Base-by-base conservation (phyloP, 1,284 basidiomycete species). In the Ceratobasidium sp. region DNA sequence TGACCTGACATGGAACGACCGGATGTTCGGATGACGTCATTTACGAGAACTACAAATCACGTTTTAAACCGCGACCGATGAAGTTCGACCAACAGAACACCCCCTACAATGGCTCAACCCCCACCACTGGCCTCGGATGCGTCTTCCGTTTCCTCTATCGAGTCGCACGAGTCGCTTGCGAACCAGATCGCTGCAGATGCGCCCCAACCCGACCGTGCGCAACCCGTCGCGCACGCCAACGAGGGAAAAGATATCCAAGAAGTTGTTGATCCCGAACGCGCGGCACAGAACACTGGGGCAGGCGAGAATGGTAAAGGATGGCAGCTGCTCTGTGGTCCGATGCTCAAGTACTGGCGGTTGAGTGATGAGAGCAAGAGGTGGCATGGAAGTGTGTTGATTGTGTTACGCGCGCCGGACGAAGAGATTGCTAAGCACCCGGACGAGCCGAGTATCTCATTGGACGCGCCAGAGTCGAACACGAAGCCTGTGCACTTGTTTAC, bases 291-390 rank as follows among this genome's bases (percentile, higher is more conserved):
- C 33, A 75, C 71, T 15, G 61, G 71, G 7, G 28, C 28, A 7
- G 61, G 71, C 12, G 10, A 62, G 46, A n/a, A 48, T 17, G 62
- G 62, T n/a, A 23, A 52, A 10, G 71, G 48, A 38, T 75, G 71
- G 71, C 71, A 54, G 26, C 33, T 75, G 28, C 50, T 75, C 5
- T 75, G 71, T 28, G 71, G 71, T 5, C 71, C 71, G 12, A 64
- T 75, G 71, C 71, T 75, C 61, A 75, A 75, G 50, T 75, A 75
- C 48, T 33, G 44, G 28, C 48, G 71, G 26, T 26, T 75, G 59
- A 75, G 71, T 48, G 62, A 75, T 61, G 61, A 75, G 44, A 65
- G 62, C 28, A 65, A 48, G 46, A 44, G 71, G 46, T 75, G 71
- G 71, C 71, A 65, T 28, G 71, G 71, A 15, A 75, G 71, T 28